Evolutionary conservation across 495 filamentous ascomycete genomes (phyloP), one percentile per base, ranked within the genome.

Genomic region (Penicillium tannophilum): DNA sequence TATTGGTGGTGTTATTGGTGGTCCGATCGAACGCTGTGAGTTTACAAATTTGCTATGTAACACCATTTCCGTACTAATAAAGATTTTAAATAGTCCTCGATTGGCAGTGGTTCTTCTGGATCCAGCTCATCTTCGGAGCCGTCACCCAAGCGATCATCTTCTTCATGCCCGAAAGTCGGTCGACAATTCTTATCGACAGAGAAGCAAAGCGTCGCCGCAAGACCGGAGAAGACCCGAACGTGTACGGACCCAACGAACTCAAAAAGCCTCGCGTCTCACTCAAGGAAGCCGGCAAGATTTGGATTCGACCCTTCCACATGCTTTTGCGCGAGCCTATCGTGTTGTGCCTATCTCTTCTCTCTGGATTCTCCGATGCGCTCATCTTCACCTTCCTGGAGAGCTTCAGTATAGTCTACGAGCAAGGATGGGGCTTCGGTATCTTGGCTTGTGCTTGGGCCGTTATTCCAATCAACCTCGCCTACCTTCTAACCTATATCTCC

Each of bases 81-180:
- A 6, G 4, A 0, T 10, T 28, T 17, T 5, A 12, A 14, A 43
- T 47, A 62, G 69, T 66, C 65, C 73, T 88, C 6, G 62, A 66
- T 19, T 92, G 89, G 90, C 76, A 79, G 49, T 93, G 90, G 91
- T 83, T 78, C 57, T 88, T 91, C 72, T 92, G 88, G 88, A 86
- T 92, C 62, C 87, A 91, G 65, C 79, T 92, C 57, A 88, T 91
- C 61, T 84, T 91, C 56, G 89, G 90, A 24, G 85, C 73, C 6
- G 72, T 79, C 47, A 82, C 86, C 19, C 85, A 91, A 61, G 28
- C 84, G 6, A 73, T 89, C 59, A 78, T 87, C 52, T 73, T 90
- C 56, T 82, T 85, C 20, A 86, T 89, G 56, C 88, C 87, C 0
- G 88, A 91, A 63, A 89, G 84, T 11, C 79, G 88, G 16, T 80